A percentile compares a stretch with the other conserved stretches of the same genome.
Conservation (phyloP, 106 monocot species). For the Platanthera guangdongensis region DNA sequence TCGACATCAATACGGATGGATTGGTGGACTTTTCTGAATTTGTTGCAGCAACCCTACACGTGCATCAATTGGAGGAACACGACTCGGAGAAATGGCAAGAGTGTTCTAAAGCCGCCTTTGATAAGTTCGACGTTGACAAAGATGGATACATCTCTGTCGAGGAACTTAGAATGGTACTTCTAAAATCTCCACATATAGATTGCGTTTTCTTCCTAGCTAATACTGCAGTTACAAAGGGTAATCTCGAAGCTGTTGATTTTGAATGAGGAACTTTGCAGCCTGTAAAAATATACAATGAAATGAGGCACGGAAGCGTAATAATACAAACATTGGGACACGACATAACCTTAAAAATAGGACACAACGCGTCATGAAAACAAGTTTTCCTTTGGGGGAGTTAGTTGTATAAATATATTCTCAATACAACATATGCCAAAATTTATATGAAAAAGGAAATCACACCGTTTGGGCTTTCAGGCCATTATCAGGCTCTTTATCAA, state of each 20-base stretch:
- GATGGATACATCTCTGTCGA: conserved; percentile 91
- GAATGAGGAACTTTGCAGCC: no score
- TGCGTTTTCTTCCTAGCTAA: not conserved
- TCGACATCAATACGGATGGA: conserved; percentile 96
- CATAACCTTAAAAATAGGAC: no score
- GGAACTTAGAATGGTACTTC: conserved; percentile 73
- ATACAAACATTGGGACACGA: no score
- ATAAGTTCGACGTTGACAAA: conserved; percentile 80
- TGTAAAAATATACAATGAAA: no score
- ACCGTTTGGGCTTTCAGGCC: no score
- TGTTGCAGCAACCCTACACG: conserved; percentile 86
- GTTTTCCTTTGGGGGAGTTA: no score
- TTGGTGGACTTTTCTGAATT: conserved; percentile 90
- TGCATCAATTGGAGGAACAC: conserved; percentile 79
- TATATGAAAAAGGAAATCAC: no score
- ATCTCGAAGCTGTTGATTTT: not conserved
- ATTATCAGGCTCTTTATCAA: no score
- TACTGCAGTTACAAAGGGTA: not conserved
- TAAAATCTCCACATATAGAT: not conserved
- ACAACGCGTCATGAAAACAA: no score
- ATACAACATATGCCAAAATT: no score
- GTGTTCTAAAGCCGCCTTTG: conserved; percentile 79
- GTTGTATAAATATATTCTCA: no score
- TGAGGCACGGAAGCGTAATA: no score
- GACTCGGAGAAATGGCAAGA: conserved; percentile 72